A percentile compares a stretch with the other conserved stretches of the same genome.
Evolutionary conservation across 192 early-diverging fungal species (phyloP).

Genomic region (Coemansia sp.): DNA sequence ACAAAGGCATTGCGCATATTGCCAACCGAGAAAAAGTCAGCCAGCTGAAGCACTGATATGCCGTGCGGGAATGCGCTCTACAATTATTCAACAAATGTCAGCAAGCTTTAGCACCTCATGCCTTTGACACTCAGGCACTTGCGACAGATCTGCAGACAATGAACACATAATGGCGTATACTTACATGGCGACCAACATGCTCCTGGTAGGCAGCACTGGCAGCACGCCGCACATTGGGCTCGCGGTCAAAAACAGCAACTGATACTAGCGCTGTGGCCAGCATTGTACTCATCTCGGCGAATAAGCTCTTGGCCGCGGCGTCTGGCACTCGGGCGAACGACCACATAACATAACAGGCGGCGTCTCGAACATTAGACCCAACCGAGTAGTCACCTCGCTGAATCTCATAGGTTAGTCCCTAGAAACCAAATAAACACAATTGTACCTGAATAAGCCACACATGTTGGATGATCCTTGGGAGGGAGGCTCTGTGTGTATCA

Average conservation of each 20-base stretch:
- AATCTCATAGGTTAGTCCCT: slow-evolving; percentile 87
- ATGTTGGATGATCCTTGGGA: slow-evolving; percentile 9
- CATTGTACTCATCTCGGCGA: slow-evolving; percentile 64
- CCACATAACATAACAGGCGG: slow-evolving; percentile 97
- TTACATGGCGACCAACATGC: slow-evolving; percentile 88
- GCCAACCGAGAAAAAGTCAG: slow-evolving; percentile 93
- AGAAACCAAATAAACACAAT: slow-evolving; percentile 18
- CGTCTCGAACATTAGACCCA: slow-evolving; percentile 93
- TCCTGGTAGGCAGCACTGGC: slow-evolving; percentile 98
- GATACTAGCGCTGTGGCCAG: slow-evolving; percentile 80
- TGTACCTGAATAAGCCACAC: neutral
- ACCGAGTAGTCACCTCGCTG: slow-evolving; percentile 88
- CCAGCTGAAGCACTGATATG: slow-evolving; percentile 85
- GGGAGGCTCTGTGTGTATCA: too few species aligned
- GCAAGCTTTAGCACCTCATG: neutral
- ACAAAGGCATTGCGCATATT: slow-evolving; percentile 77
- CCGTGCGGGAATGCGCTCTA: slow-evolving; percentile 91
- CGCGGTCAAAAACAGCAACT: slow-evolving; percentile 87
- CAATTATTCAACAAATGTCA: slow-evolving; percentile 1
- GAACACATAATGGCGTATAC: slow-evolving; percentile 56
- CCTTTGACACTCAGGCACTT: neutral
- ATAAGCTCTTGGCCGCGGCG: slow-evolving; percentile 54
- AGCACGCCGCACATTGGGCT: slow-evolving; percentile 90
- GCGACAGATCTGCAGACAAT: neutral
- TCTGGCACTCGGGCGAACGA: slow-evolving; percentile 93